Evolutionary conservation across 352 stramenopile genomes (phyloP), one percentile per base, ranked within the genome.

Genomic region (Globisporangium ultimum): DNA sequence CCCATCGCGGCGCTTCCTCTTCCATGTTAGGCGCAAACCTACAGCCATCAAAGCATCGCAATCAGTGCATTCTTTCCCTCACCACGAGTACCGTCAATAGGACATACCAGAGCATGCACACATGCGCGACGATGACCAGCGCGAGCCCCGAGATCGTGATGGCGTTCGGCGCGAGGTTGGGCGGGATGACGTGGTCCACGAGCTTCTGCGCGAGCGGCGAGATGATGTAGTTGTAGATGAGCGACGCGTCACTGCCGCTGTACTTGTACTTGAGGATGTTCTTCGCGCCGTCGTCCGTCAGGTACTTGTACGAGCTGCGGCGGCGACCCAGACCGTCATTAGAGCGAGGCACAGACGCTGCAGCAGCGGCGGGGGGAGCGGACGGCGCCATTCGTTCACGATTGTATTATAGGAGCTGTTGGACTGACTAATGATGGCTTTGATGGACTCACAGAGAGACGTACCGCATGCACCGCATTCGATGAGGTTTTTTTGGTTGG

Each of bases 1-100:
- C 82, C 75, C 85, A 91, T 28, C 74, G 64, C 14, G 81, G 81
- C 28, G 80, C 81, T 40, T 86, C 80, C 47, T 89, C 83, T 36
- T 78, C 71, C 71, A 93, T 98, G 71, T 79, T 98, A 65, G 73
- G 81, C 70, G 82, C 94, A 63, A 79, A 84, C 61, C 67, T 82
- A 20, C 28, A 57, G 47, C n/a, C 15, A 41, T 94, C 18, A 88
- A 67, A 6, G 82, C 68, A 75, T 89, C 78, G 53, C 75, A 86
- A 20, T 63, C 55, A 63, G 46, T 53, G 12, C 54, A 53, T 1
- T 24, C 42, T 3, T 15, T 34, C 13, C 53, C 36, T 18, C 38
- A 54, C 24, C 43, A 22, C 48, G 14, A 48, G 20, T 36, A 48
- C 10, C 32, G 28, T 2, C 17, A 36, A 36, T 10, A 11, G 28